Evolutionary conservation across 768 basidiomycete genomes (phyloP), one percentile per base, ranked within the genome.

Genomic region (Xerocomellus intermedius): DNA sequence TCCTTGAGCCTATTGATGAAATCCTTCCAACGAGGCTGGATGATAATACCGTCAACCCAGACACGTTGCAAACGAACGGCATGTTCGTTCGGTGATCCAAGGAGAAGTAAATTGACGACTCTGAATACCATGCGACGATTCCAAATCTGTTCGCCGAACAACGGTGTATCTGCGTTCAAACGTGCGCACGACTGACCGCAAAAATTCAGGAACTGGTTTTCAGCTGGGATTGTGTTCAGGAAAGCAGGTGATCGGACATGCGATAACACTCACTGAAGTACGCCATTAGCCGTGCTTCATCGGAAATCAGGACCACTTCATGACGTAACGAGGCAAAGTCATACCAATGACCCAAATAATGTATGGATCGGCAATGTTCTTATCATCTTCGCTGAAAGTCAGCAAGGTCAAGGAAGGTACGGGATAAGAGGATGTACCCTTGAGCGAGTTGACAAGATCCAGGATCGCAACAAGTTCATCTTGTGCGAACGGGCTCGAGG

Each of bases 401-500:
- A 54, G 42, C n/a, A 12, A 12, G n/a, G 2, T 5, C 3, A 8
- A 42, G 22, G 32, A 38, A 13, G 8, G 35, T 3, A 19, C 0
- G 21, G 12, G 4, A n/a, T 4, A 30, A 5, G 30, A 35, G 19
- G 16, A 19, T 5, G 4, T 35, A 63, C 61, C 56, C 19, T 49
- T 52, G n/a, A 61, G 36, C 4, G 60, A 62, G 17, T 64, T 55
- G 35, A 62, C 26, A 2, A 64, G 52, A 16, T 60, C 52, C 8
- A 60, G 3, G 7, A 64, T 55, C 7, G 62, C 45, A 36, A 35
- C 35, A 2, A 64, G 49, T 6, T 62, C 50, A 17, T 56, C 56
- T 48, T 59, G 51, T 26, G 39, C 35, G 3, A 61, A 63, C 0
- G 51, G 60, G 21, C 61, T 54, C 28, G 62, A 28, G 8, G 62